Evolutionary conservation across 768 basidiomycete species (phyloP).

Genomic region (Mycena pura): DNA sequence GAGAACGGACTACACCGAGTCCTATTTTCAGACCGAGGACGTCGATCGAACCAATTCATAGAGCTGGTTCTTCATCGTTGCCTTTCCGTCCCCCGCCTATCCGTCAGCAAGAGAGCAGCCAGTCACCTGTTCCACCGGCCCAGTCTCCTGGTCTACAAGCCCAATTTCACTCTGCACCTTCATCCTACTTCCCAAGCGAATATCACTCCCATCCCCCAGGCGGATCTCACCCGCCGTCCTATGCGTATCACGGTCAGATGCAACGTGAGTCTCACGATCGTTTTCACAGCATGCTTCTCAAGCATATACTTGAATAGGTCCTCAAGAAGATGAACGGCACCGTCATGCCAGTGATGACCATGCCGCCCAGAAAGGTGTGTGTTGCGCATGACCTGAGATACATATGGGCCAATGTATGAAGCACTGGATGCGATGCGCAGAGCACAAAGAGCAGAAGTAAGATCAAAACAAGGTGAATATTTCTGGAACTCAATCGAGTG

Average conservation of each 20-base stretch:
- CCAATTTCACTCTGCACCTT: too few species aligned
- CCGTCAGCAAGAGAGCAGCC: background rate
- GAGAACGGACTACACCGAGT: too few species aligned
- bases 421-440: constrained; percentile 19
- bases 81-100: background rate
- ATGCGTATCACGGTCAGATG: background rate
- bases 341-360: too few species aligned
- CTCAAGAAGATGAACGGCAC: background rate
- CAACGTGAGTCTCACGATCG: background rate
- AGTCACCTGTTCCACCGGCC: background rate
- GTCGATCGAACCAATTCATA: too few species aligned
- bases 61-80: background rate
- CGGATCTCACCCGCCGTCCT: background rate
- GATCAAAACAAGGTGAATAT: constrained; percentile 14
- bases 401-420: background rate
- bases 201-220: background rate
- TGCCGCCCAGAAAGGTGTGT: background rate
- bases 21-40: background rate
- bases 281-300: background rate
- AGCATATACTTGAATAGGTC: background rate
- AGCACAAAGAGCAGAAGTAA: constrained; percentile 12
- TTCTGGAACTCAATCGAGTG: background rate
- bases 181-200: background rate
- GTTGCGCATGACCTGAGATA: background rate
- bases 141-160: background rate